Percentiles rank a stretch among this genome's conserved stretches.
Evolutionary conservation across 2,329 filamentous ascomycete species (phyloP).

Genomic region (Claviceps sp.): DNA sequence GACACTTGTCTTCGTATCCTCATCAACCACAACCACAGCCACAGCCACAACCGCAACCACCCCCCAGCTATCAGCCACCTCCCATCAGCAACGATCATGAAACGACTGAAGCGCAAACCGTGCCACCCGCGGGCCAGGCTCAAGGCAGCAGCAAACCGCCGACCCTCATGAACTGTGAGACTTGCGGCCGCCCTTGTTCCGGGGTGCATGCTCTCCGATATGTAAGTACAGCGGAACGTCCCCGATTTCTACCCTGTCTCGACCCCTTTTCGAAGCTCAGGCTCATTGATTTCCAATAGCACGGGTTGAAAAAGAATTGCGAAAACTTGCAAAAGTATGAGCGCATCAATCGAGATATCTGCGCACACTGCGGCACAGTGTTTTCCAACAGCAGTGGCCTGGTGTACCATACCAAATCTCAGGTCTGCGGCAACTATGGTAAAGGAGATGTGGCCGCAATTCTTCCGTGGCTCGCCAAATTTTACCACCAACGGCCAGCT

Average conservation of each 20-base stretch:
- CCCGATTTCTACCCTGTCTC: not conserved
- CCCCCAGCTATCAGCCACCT: not conserved
- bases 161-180: constrained; percentile 13
- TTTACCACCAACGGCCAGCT: not conserved
- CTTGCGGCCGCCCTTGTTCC: constrained; percentile 23
- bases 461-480: not conserved
- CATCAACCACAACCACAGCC: not conserved
- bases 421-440: constrained; percentile 32
- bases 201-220: constrained; percentile 16
- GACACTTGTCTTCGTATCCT: not conserved
- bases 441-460: constrained; percentile 5
- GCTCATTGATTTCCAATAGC: constrained; percentile 13
- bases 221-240: constrained; percentile 13
- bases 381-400: constrained; percentile 30
- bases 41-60: no score
- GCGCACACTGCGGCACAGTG: constrained; percentile 29
- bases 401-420: constrained; percentile 29
- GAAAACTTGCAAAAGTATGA: constrained; percentile 7
- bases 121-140: not conserved
- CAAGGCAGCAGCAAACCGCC: not conserved
- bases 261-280: not conserved
- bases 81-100: not conserved
- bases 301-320: constrained; percentile 16
- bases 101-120: not conserved
- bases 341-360: constrained; percentile 21